phyloP scores from a whole-genome alignment of 2,329 filamentous ascomycete species.

The Colletotrichum tabaci region DNA sequence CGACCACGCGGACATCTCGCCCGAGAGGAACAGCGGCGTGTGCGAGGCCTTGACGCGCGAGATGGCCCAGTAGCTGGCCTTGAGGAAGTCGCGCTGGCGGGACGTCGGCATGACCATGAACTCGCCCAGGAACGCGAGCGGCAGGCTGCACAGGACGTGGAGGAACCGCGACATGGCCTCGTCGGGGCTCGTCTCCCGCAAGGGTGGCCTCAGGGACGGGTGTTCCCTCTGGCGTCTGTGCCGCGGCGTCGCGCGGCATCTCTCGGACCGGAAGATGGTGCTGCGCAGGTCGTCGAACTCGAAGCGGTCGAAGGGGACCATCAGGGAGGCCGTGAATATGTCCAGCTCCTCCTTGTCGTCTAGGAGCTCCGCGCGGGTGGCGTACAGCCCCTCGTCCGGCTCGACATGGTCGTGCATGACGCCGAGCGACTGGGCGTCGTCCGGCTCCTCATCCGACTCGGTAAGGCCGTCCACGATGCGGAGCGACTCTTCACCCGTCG shows the following conservation, averaged over 20 bases:
- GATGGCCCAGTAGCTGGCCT: conserved; percentile 27
- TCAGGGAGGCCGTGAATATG: neutral
- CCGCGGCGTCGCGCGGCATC: neutral
- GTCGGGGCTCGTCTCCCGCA: conserved; percentile 8
- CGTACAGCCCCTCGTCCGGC: conserved; percentile 6
- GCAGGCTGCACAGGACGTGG: conserved; percentile 24
- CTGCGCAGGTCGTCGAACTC: conserved; percentile 20
- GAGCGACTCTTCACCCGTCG: neutral
- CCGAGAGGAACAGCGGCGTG: conserved; percentile 24
- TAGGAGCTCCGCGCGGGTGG: conserved; percentile 2
- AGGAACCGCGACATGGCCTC: conserved; percentile 26
- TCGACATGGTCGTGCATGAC: too few species aligned
- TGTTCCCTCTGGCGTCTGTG: neutral
- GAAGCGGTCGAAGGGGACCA: neutral
- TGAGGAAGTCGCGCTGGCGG: conserved; percentile 11
- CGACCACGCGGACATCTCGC: conserved; percentile 33
- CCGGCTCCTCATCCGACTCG: too few species aligned
- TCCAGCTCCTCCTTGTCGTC: neutral
- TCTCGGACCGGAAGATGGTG: conserved; percentile 18
- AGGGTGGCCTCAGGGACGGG: neutral
- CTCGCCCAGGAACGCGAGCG: conserved; percentile 14
- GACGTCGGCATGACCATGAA: conserved; percentile 4
- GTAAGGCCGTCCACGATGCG: neutral
- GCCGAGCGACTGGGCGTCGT: too few species aligned
- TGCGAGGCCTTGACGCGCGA: conserved; percentile 26